phyloP scores from a whole-genome alignment of 2,329 filamentous ascomycete species.

The Diaporthe sp. region DNA sequence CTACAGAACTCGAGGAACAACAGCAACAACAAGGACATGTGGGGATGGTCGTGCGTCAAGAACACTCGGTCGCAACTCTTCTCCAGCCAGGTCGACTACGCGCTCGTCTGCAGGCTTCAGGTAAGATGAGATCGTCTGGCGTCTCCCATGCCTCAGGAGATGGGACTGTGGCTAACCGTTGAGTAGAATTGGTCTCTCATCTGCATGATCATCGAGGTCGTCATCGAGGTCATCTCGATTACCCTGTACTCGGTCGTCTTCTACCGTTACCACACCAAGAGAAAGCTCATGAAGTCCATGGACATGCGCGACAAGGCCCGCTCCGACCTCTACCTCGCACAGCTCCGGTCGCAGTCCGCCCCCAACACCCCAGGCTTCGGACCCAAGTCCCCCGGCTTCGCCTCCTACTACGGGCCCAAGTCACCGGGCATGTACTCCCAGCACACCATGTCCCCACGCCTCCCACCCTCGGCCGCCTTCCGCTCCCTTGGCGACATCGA shows the following conservation, averaged over 20 bases:
- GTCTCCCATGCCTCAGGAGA: not conserved
- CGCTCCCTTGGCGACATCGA: slow-evolving; percentile 56
- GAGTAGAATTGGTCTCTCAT: slow-evolving; percentile 91
- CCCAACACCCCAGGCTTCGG: slow-evolving; percentile 95
- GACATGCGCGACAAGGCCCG: slow-evolving; percentile 93
- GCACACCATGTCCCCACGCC: slow-evolving; percentile 71
- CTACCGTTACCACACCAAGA: slow-evolving; percentile 98
- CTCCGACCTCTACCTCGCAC: slow-evolving; percentile 93
- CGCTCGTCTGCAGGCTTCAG: slow-evolving; percentile 90
- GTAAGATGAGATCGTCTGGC: slow-evolving; percentile 57
- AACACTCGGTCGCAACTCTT: slow-evolving; percentile 87
- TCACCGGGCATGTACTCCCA: slow-evolving; percentile 56
- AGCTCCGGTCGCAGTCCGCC: slow-evolving; percentile 86
- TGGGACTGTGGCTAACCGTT: slow-evolving; percentile 46
- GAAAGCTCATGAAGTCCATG: slow-evolving; percentile 96
- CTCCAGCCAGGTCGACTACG: slow-evolving; percentile 85
- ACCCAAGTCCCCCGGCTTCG: slow-evolving; percentile 72
- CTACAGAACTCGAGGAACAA: slow-evolving; percentile 84
- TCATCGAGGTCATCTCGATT: slow-evolving; percentile 92
- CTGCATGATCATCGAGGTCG: slow-evolving; percentile 97
- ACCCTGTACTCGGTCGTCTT: slow-evolving; percentile 94
- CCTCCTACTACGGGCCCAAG: slow-evolving; percentile 48
- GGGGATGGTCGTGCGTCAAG: slow-evolving; percentile 97
- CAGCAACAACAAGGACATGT: slow-evolving; percentile 87
- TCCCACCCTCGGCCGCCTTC: slow-evolving; percentile 68